Conservation (phyloP, 306 rosid species). For the Citrullus amarus region DNA sequence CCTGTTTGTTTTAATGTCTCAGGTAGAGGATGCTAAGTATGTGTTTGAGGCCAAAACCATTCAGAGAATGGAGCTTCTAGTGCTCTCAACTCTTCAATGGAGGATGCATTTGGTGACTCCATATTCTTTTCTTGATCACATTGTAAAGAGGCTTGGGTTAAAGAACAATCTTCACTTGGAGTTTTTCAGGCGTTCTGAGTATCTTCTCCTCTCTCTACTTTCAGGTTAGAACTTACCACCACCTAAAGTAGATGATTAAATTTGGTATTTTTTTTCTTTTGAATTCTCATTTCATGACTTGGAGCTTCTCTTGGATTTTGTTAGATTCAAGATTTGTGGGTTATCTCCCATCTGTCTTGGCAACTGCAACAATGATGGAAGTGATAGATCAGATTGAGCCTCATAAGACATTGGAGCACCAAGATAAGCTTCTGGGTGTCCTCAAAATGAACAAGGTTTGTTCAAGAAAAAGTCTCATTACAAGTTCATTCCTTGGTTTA, state of each 20-base stretch:
- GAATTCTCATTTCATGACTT: not conserved
- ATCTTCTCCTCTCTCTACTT: conserved; percentile 42
- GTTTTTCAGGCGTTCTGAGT: conserved; percentile 41
- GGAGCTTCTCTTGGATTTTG: not conserved
- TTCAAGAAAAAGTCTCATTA: not conserved
- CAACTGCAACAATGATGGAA: conserved; percentile 55
- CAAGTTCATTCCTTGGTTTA: not conserved
- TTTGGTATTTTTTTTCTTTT: not conserved
- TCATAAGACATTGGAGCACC: conserved; percentile 26
- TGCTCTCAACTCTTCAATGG: conserved; percentile 54
- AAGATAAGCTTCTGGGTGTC: conserved; percentile 42
- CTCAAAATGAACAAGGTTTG: conserved; percentile 48
- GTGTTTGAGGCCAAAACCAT: conserved; percentile 53
- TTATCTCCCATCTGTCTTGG: conserved; percentile 53
- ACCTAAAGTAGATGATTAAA: not conserved
- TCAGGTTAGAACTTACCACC: conserved; percentile 25
- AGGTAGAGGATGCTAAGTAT: conserved; percentile 40
- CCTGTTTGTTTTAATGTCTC: conserved; percentile 5
- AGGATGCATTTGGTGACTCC: conserved; percentile 71
- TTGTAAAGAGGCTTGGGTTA: conserved; percentile 48
- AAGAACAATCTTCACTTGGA: conserved; percentile 47
- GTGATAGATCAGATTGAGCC: conserved; percentile 50
- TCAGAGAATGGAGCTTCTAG: conserved; percentile 57
- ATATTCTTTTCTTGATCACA: conserved; percentile 53
- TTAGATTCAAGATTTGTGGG: conserved; percentile 54